phyloP scores from a whole-genome alignment of 1,284 basidiomycete genomes.

The Cryptococcus amylolentus region DNA sequence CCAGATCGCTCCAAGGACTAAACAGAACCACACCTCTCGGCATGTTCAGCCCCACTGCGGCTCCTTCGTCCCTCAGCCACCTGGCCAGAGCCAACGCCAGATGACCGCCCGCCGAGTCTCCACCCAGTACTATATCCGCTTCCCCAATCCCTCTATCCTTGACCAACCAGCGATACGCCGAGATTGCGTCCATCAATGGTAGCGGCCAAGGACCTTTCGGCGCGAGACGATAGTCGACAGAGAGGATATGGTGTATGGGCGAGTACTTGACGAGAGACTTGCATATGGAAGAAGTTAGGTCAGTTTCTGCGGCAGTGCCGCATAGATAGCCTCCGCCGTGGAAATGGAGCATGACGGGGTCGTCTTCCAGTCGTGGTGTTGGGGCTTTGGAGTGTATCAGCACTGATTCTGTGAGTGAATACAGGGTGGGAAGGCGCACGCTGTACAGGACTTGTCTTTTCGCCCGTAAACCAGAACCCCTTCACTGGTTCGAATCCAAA shows the following conservation, averaged over 20 bases:
- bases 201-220: conserved; percentile 56
- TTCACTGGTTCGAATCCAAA: conserved; percentile 36
- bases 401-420: background rate
- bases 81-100: conserved; percentile 56
- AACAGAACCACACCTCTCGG: conserved; percentile 58
- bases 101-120: conserved; percentile 70
- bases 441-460: conserved; percentile 21
- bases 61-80: conserved; percentile 37
- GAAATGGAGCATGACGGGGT: conserved; percentile 40
- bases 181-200: conserved; percentile 61
- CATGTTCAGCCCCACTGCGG: conserved; percentile 19
- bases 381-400: conserved; percentile 3
- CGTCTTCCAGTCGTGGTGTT: conserved; percentile 18
- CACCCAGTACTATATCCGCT: conserved; percentile 61
- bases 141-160: conserved; percentile 52
- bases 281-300: conserved; percentile 36
- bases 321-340: conserved; percentile 45
- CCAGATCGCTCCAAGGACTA: conserved; percentile 61
- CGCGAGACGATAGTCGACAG: conserved; percentile 41
- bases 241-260: conserved; percentile 40
- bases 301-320: conserved; percentile 41
- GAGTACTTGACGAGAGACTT: conserved; percentile 37
- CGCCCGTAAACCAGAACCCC: conserved; percentile 41
- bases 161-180: conserved; percentile 62
- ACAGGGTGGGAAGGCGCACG: conserved; percentile 10